Conservation (phyloP, 257 asterid genomes). For the Gynochthodes officinalis region DNA sequence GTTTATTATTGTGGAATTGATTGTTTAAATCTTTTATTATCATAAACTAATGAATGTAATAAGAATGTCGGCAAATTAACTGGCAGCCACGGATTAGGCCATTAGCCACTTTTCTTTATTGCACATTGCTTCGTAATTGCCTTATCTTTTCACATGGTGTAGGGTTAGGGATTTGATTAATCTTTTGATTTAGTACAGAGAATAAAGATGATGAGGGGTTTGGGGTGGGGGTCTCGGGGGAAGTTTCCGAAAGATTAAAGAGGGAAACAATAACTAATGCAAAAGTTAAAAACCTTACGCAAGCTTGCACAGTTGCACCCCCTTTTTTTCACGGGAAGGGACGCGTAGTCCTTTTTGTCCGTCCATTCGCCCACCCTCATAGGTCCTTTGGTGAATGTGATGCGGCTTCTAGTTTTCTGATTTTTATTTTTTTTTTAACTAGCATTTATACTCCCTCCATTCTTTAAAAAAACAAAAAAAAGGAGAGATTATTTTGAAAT, state of each 20-base stretch:
- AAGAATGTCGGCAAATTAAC: neutral
- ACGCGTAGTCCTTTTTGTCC: neutral
- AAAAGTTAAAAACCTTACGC: neutral
- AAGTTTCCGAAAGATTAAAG: conserved; percentile 4
- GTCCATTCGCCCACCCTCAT: no score
- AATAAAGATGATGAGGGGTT: conserved; percentile 1
- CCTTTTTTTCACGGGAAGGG: neutral
- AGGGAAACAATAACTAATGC: neutral
- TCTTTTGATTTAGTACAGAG: neutral
- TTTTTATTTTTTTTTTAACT: no score
- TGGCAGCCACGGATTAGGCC: conserved; percentile 1
- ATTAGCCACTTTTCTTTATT: neutral
- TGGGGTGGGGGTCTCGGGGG: neutral
- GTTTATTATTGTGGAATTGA: no score
- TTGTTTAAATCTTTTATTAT: no score
- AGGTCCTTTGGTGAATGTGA: no score
- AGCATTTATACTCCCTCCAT: no score
- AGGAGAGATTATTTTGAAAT: no score
- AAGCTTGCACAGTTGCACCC: no score
- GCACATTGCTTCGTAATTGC: neutral
- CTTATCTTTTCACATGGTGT: neutral
- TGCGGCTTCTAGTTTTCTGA: no score
- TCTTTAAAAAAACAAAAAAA: no score
- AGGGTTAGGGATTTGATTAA: neutral
- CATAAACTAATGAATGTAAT: no score